A percentile compares a stretch with the other conserved stretches of the same genome.
Conservation (phyloP, 345 rosid species). For the Moricandia arvensis region DNA sequence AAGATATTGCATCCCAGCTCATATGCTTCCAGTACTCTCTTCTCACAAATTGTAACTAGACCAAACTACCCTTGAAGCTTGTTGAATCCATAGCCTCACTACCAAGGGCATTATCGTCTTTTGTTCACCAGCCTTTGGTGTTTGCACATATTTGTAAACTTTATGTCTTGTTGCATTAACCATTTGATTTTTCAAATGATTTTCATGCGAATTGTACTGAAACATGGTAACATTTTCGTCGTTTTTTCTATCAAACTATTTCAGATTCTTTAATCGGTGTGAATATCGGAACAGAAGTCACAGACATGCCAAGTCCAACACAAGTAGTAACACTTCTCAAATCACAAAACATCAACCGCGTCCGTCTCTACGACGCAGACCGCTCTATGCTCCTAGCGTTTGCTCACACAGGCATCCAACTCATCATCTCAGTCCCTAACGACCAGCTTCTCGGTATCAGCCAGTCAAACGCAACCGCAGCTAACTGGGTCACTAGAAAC, state of each 20-base stretch:
- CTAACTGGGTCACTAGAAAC: conserved; percentile 91
- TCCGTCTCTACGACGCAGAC: conserved; percentile 87
- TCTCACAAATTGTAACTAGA: not conserved
- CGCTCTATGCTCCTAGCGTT: conserved; percentile 78
- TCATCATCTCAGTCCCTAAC: conserved; percentile 88
- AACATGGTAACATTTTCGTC: not conserved
- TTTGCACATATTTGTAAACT: not conserved
- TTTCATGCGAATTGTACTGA: conserved; percentile 3
- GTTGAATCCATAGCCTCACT: not conserved
- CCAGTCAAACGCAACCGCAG: conserved; percentile 96
- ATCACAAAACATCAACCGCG: conserved; percentile 76
- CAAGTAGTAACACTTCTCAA: conserved; percentile 83
- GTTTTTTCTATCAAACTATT: not conserved
- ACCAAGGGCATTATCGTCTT: conserved; percentile 9
- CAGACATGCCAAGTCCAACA: conserved; percentile 88
- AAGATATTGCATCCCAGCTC: conserved; percentile 43
- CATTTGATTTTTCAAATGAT: not conserved
- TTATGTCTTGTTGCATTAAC: conserved; percentile 9
- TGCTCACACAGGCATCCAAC: conserved; percentile 83
- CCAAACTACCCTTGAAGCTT: conserved; percentile 15
- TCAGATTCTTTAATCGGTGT: conserved; percentile 84
- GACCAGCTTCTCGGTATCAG: conserved; percentile 95
- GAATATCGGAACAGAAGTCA: conserved; percentile 82
- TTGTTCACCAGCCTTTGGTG: not conserved
- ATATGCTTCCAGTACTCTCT: conserved; percentile 28